These are phyloP conservation scores for Adansonia gregorii DNA, from an alignment of 441 rosid genomes.

Conservation along the genomic window DNA sequence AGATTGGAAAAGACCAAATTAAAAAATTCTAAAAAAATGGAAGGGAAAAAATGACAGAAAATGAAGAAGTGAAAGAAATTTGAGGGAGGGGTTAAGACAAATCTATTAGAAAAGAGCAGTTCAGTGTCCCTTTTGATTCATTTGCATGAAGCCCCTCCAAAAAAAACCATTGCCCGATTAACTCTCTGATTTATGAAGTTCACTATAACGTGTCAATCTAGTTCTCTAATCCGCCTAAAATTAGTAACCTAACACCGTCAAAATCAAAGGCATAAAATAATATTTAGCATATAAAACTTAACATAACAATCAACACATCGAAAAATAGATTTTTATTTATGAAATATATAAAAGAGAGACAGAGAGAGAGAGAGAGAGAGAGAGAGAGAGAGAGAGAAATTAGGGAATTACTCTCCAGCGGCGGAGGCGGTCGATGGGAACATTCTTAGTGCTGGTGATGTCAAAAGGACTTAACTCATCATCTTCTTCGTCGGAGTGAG, in stretches of 20 bases:
- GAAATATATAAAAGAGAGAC: too few species aligned
- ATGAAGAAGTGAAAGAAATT: slow-evolving; percentile 9
- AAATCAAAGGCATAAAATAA: background rate
- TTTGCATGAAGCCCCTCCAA: background rate
- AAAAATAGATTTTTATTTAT: background rate
- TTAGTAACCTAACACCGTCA: slow-evolving; percentile 10
- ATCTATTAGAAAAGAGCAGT: background rate
- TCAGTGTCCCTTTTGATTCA: background rate
- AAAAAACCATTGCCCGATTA: background rate
- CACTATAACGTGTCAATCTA: too few species aligned
- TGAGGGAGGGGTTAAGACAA: background rate
- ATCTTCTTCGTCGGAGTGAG: slow-evolving; percentile 28
- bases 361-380: background rate
- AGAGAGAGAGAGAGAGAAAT: background rate
- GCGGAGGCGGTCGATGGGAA: slow-evolving; percentile 50
- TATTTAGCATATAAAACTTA: background rate
- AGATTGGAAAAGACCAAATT: slow-evolving; percentile 1
- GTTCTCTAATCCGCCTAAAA: slow-evolving; percentile 13
- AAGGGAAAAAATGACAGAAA: background rate
- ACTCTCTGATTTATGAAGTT: background rate
- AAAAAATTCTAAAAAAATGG: background rate
- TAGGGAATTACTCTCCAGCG: slow-evolving; percentile 66
- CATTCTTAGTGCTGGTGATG: slow-evolving; percentile 59
- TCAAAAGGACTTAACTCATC: slow-evolving; percentile 41
- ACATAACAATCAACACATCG: background rate